Base-by-base conservation (phyloP, 495 filamentous ascomycete genomes). In the Diplogelasinospora grovesii region DNA sequence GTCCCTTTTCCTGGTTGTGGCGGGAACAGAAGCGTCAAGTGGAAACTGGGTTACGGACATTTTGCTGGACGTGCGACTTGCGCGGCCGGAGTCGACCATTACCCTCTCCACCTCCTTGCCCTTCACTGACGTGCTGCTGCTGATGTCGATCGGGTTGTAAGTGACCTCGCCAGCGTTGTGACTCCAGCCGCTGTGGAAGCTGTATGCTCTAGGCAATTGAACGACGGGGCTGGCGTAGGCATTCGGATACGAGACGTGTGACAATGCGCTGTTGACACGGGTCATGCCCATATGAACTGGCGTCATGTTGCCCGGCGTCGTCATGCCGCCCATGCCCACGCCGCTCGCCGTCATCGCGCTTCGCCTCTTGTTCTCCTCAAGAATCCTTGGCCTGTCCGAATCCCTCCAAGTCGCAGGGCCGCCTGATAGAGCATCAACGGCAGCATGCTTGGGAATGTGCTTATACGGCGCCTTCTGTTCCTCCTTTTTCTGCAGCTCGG, bases 391-490 rank as follows among this genome's bases (percentile, higher is more conserved):
- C 19, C 65, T 45, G 36, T 70, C 66, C 15, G 46, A 55, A 4
- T 68, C 52, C 39, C 63, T 65, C 67, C 69, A 77, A 18, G 53
- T 64, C 0, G 66, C 56, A 5, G 77, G 78, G 2, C 70, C 68
- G 13, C 67, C 64, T n/a, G 67, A 61, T 27, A 78, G 39, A 34
- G 78, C 71, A 49, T 83, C 75, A 26, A 61, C 50, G 35, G 71
- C 71, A 27, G 75, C 75, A 57, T 79, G 75, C 22, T 61, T 74
- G 16, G 73, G 71, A n/a, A 77, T 50, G 45, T 79, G 75, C 42
- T 56, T 65, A 50, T 79, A 79, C 13, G 68, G 66, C 19, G 56
- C 15, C 48, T 70, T 70, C 26, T 44, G 41, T 10, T 52, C 22
- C 49, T 66, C 60, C 16, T 60, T 45, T 49, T 68, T 66, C 11